Base-by-base conservation (phyloP, 2,329 filamentous ascomycete genomes). In the Phaeosphaeria sp. region DNA sequence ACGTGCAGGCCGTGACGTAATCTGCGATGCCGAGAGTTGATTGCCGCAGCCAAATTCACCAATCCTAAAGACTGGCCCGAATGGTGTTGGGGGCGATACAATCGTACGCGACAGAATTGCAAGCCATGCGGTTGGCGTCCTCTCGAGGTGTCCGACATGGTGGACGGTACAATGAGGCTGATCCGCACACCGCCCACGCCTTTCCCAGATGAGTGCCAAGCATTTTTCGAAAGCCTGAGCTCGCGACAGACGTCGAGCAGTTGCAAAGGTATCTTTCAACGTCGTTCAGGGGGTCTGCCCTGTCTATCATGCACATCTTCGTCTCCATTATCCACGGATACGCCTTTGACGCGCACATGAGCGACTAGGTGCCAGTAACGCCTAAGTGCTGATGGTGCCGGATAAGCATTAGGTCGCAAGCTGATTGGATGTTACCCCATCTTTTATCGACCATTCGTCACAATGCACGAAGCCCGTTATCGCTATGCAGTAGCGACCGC, bases 341-440 rank as follows among this genome's bases (percentile, higher is more conserved):
- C 47, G 47, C 47, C 18, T 41, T 50, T 22, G 30, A 50, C 47
- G 47, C 47, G 30, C 33, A 21, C 41, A 20, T 43, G 41, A 43
- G 41, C 20, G 17, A 21, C 6, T 21, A 43, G 18, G 41, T 21
- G 20, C 20, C 41, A 22, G 22, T 18, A 46, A 23, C 7, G 44
- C 22, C 44, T 25, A 46, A 51, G 49, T 51, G 49, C 49, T 51
- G 39, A 51, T 27, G 9, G 49, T 25, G 49, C 36, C 49, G 51
- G 51, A 39, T 48, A 53, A 47, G 43, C 7, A 25, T 25, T 27
- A 46, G 44, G 13, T 25, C 23, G 44, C 1, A 11, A 2, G 15
- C 22, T 53, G 48, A 47, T 54, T 47, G 47, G 55, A 17, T 42
- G 56, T 18, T 60, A 56, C 56, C 56, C 59, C 56, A 61, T 61